Conservation (phyloP, 495 filamentous ascomycete species). For the Annulohypoxylon stygium region DNA sequence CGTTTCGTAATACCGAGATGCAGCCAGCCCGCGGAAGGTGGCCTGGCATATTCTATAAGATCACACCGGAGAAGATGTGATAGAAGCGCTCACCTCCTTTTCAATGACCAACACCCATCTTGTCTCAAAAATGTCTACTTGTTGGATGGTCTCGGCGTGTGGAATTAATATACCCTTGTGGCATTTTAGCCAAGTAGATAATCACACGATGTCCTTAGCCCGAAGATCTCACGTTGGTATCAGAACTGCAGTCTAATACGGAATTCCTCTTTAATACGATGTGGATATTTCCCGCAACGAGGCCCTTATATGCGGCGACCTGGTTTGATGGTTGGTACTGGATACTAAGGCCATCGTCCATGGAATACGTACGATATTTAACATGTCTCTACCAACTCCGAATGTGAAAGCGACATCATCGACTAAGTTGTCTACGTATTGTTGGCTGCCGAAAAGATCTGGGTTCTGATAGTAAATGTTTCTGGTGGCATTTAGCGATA, state of each 20-base stretch:
- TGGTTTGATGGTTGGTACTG: conserved; percentile 42
- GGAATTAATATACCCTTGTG: conserved; percentile 77
- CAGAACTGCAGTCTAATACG: conserved; percentile 49
- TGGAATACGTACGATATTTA: conserved; percentile 71
- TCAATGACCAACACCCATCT: conserved; percentile 89
- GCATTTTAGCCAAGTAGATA: background rate
- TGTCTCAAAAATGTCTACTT: conserved; percentile 65
- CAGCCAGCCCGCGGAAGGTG: conserved; percentile 78
- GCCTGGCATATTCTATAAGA: conserved; percentile 64
- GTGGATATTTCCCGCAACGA: conserved; percentile 52
- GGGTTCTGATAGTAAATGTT: conserved; percentile 94
- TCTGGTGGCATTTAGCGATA: conserved; percentile 58
- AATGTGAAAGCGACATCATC: conserved; percentile 90
- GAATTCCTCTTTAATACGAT: conserved; percentile 46
- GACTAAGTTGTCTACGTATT: conserved; percentile 79
- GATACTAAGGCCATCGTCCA: background rate
- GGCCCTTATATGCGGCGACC: conserved; percentile 74
- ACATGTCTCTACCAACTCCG: conserved; percentile 67
- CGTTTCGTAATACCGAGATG: conserved; percentile 64
- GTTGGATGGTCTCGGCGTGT: conserved; percentile 63
- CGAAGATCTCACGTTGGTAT: conserved; percentile 42
- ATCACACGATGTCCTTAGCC: background rate
- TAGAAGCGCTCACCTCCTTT: conserved; percentile 79
- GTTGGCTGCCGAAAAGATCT: conserved; percentile 80
- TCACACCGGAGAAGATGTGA: background rate